Evolutionary conservation across 2,329 filamentous ascomycete species (phyloP).

Genomic region (Tolypocladium cylindrosporum): DNA sequence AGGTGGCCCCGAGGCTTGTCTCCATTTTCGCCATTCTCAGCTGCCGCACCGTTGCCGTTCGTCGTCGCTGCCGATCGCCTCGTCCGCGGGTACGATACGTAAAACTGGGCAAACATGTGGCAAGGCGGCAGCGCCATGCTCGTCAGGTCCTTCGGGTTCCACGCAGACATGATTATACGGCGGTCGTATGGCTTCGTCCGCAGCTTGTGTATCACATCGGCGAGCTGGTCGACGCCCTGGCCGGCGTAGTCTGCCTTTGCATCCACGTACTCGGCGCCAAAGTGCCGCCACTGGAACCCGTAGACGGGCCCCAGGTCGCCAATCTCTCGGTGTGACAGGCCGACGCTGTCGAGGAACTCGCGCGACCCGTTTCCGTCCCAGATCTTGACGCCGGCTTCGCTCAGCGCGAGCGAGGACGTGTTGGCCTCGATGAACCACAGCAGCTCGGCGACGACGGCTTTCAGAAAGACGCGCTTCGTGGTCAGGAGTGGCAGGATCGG

Average conservation of each 20-base stretch:
- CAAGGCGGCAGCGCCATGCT: slow-evolving; percentile 91
- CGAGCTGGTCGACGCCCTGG: slow-evolving; percentile 86
- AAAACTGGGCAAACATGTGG: slow-evolving; percentile 97
- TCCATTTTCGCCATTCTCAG: slow-evolving; percentile 16
- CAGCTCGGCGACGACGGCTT: slow-evolving; percentile 82
- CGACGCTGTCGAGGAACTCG: slow-evolving; percentile 78
- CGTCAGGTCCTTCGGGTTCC: slow-evolving; percentile 80
- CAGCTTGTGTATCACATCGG: slow-evolving; percentile 81
- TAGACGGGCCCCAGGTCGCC: slow-evolving; percentile 95
- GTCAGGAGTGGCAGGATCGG: slow-evolving; percentile 86
- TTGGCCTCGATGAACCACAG: slow-evolving; percentile 89
- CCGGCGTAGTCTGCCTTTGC: slow-evolving; percentile 73
- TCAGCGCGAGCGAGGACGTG: slow-evolving; percentile 71
- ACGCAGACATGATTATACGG: slow-evolving; percentile 81
- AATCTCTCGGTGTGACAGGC: slow-evolving; percentile 68
- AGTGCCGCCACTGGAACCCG: slow-evolving; percentile 98
- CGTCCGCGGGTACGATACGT: slow-evolving; percentile 61
- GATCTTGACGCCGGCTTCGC: slow-evolving; percentile 78
- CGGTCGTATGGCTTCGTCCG: slow-evolving; percentile 78
- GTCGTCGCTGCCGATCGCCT: not conserved
- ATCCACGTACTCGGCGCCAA: slow-evolving; percentile 82
- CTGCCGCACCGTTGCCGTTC: slow-evolving; percentile 2
- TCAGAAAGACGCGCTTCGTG: slow-evolving; percentile 91
- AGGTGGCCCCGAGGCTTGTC: slow-evolving; percentile 53
- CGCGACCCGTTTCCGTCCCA: slow-evolving; percentile 97